A percentile compares a stretch with the other conserved stretches of the same genome.
These are phyloP conservation scores for Cicer cuneatum DNA, from an alignment of 306 rosid species.

Conservation along the genomic window DNA sequence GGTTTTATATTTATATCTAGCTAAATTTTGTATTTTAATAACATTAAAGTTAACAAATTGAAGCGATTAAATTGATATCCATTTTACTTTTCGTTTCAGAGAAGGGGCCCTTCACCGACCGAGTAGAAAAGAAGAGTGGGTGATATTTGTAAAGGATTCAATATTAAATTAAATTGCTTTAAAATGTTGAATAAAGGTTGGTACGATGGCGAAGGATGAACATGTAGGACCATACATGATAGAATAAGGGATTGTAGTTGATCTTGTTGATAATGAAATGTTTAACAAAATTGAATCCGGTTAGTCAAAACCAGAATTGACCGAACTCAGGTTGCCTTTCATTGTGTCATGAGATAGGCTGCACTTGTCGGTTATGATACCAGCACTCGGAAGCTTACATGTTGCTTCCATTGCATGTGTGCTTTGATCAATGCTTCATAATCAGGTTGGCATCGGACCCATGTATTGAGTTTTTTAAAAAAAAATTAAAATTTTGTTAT, in stretches of 20 bases:
- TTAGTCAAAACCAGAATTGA: slow-evolving; percentile 7
- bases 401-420: not conserved
- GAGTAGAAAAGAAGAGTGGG: slow-evolving; percentile 19
- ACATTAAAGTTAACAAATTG: no score
- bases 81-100: slow-evolving; percentile 18
- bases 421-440: no score
- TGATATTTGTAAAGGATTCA: slow-evolving; percentile 18
- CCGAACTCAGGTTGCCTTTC: slow-evolving; percentile 16
- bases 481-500: no score
- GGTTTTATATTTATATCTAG: no score
- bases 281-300: slow-evolving; percentile 30
- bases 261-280: slow-evolving; percentile 43
- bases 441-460: no score
- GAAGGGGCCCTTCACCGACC: slow-evolving; percentile 52
- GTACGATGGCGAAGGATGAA: slow-evolving; percentile 10
- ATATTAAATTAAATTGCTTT: slow-evolving; percentile 26
- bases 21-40: no score
- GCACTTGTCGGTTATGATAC: slow-evolving; percentile 8
- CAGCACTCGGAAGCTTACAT: slow-evolving; percentile 28
- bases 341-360: slow-evolving; percentile 8
- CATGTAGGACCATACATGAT: slow-evolving; percentile 38
- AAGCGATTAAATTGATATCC: slow-evolving; percentile 2
- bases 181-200: not conserved
- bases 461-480: no score
- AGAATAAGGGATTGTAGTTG: slow-evolving; percentile 26